Base-by-base conservation (phyloP, 768 basidiomycete genomes). In the Crepidotus variabilis region DNA sequence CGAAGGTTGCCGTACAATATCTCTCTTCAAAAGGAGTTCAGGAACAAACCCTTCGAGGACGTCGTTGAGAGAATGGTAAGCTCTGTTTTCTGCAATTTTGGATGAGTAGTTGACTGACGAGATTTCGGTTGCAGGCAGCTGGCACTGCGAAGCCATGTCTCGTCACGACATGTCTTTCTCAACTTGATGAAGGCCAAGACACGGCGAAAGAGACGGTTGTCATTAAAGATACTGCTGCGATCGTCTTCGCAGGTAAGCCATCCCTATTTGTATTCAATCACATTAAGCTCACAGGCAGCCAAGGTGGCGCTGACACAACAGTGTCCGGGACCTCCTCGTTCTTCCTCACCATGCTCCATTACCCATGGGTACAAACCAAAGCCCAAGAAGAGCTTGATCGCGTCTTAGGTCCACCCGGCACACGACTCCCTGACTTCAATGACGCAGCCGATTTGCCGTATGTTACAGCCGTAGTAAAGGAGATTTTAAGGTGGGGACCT, bases 1-100 rank as follows among this genome's bases (percentile, higher is more conserved):
- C 66, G 66, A 28, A 71, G 69, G 51, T 79, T 78, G 1, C 63
- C 64, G 23, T 54, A 57, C 16, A 76, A 75, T 74, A 68, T 64
- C 34, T 63, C 60, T 55, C 62, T 67, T 2, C 67, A 72, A 6
- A 55, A 64, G 8, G 68, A 66, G 10, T 72, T 77, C 66, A 63
- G 69, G 16, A 68, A 74, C 3, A 62, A 65, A 2, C 78, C 78
- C 0, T 79, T 72, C 50, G 50, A 51, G 2, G 67, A 67, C 33
- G 71, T 71, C 1, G 69, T 70, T 47, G 51, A 63, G 14, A 60
- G 65, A 35, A 61, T 77, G 55, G 76, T 77, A 43, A 13, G 54
- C 51, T 13, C 45, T 39, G 20, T 21, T 32, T 43, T 20, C 13
- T 2, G 5, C 11, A n/a, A 50, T 7, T 1, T 33, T 2, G 8